Evolutionary conservation across 768 basidiomycete species (phyloP), one percentile per base, ranked within the genome.

Genomic region (Strobilomyces dryophilus): DNA sequence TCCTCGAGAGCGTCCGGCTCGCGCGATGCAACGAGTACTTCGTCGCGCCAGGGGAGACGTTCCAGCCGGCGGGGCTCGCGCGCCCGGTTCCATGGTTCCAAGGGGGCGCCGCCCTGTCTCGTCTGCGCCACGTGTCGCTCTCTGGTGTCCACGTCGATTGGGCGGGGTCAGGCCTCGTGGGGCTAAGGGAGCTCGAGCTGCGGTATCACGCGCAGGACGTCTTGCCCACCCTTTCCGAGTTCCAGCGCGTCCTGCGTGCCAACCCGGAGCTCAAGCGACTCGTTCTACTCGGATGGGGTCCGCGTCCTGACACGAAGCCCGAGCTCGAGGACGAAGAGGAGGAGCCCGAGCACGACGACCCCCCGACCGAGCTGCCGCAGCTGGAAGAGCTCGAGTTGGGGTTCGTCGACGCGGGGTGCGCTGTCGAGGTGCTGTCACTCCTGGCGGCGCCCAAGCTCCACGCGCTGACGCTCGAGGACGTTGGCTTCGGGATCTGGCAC

Each of bases 61-160:
- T 84, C 61, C 64, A 67, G 14, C 83, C 83, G 3, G 52, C 63
- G 5, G 56, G 57, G 12, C 67, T 81, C 35, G 70, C 68, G 10
- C 48, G 52, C 11, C 77, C 77, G 2, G 47, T 83, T 0, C 62
- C 71, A 0, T 68, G 83, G 47, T 81, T 84, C 54, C 39, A 47
- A 2, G 59, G 63, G 18, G 77, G 76, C 5, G 45, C 56, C 7
- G 29, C 61, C 4, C 56, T 75, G 2, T 52, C 63, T 14, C 56
- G 57, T 20, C 68, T 85, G 20, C 70, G 69, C 5, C 61, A 71
- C 15, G 68, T 84, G 8, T 70, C 74, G 1, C 67, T 85, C 7
- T 74, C 76, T 2, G 83, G 83, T 1, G 82, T 83, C 17, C 83
- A 84, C 57, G 63, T 84, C 46, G 74, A 82, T 49, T 85, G 83